Evolutionary conservation across 2,329 filamentous ascomycete genomes (phyloP).

Genomic region (Purpureocillium lavendulum): DNA sequence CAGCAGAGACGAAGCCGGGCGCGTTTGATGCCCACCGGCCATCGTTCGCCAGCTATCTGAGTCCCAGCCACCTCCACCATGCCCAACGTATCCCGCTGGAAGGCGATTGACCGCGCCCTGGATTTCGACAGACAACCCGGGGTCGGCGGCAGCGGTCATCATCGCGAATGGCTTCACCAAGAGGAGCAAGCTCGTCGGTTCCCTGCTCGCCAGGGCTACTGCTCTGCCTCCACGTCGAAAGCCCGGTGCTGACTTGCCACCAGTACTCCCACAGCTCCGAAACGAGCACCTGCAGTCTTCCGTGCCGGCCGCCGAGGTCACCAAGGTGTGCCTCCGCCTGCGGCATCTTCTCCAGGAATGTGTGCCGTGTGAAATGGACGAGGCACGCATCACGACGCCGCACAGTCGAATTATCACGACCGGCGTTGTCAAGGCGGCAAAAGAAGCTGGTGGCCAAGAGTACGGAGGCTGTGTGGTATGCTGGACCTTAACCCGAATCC

Average conservation of each 20-base stretch:
- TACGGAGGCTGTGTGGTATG: slow-evolving; percentile 64
- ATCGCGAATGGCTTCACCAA: slow-evolving; percentile 29
- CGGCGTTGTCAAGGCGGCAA: slow-evolving; percentile 72
- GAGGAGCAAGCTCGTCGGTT: slow-evolving; percentile 36
- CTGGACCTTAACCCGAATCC: not conserved
- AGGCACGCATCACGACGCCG: slow-evolving; percentile 62
- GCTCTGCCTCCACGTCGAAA: not conserved
- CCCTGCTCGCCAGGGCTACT: no score
- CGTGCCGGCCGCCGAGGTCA: slow-evolving; percentile 71
- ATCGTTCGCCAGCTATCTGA: no score
- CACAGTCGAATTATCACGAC: slow-evolving; percentile 81
- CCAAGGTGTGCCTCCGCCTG: slow-evolving; percentile 79
- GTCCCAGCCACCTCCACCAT: slow-evolving; percentile 1
- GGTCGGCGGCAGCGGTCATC: slow-evolving; percentile 9
- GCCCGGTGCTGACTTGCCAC: slow-evolving; percentile 1
- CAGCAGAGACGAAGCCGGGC: no score
- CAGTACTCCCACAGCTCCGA: slow-evolving; percentile 59
- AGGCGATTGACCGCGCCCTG: slow-evolving; percentile 21
- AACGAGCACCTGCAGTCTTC: slow-evolving; percentile 54
- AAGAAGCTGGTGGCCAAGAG: slow-evolving; percentile 69
- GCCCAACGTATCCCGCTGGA: slow-evolving; percentile 17
- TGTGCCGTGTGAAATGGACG: slow-evolving; percentile 82
- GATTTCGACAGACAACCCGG: slow-evolving; percentile 11
- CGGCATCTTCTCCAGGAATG: slow-evolving; percentile 87
- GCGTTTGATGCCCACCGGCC: no score